Evolutionary conservation across 345 rosid genomes (phyloP).

Genomic region (Turritis glabra): DNA sequence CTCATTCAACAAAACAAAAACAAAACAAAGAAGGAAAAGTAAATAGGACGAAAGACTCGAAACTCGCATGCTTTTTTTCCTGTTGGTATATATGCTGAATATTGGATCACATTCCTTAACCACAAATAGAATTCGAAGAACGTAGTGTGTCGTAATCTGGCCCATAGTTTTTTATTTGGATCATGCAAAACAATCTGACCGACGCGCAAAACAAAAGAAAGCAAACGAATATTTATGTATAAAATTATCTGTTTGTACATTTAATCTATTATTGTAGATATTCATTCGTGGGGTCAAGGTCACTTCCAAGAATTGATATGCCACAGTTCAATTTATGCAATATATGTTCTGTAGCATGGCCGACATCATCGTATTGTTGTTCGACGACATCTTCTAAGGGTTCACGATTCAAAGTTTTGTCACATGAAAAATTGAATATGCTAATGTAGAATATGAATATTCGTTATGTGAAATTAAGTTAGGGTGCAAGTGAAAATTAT

Average conservation of each 20-base stretch:
- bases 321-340: not conserved
- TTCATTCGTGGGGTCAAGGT: constrained; percentile 15
- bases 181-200: constrained; percentile 2
- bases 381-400: constrained; percentile 1
- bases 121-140: not conserved
- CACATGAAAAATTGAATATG: not conserved
- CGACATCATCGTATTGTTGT: constrained; percentile 33
- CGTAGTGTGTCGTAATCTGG: constrained; percentile 1
- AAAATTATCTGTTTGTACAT: not conserved
- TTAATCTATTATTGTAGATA: not conserved
- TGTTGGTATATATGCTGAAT: not conserved
- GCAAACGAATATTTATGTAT: not conserved
- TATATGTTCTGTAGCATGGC: not conserved
- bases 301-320: not conserved
- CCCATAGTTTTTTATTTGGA: constrained; percentile 3
- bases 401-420: not conserved
- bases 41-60: not conserved
- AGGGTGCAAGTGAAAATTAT: not conserved
- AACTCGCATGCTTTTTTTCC: not conserved
- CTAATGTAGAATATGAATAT: not conserved
- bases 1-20: not conserved
- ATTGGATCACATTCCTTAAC: not conserved
- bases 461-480: not conserved
- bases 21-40: not conserved
- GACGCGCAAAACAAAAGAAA: not conserved